phyloP scores from a whole-genome alignment of 345 rosid species.

The Salix exigua region DNA sequence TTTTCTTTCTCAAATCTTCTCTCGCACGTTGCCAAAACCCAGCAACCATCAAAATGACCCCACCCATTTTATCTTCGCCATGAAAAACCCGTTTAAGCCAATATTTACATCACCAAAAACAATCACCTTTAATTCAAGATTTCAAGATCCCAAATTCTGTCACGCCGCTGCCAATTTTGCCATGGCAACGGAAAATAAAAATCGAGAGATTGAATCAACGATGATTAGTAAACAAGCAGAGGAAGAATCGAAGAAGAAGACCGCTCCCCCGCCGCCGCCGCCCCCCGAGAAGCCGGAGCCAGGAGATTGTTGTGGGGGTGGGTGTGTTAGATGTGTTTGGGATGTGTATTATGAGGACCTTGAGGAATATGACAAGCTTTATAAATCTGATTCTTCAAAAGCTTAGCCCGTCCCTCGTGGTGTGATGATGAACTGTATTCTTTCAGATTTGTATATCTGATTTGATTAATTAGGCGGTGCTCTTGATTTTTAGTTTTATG shows the following conservation, averaged over 20 bases:
- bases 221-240: neutral
- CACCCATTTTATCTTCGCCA: neutral
- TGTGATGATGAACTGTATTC: too few relatives aligned
- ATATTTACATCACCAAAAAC: neutral
- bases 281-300: slow-evolving; percentile 95
- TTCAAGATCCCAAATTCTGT: neutral
- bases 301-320: slow-evolving; percentile 95
- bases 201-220: neutral
- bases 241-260: slow-evolving; percentile 9
- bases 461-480: too few relatives aligned
- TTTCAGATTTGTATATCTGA: too few relatives aligned
- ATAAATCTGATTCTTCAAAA: slow-evolving; percentile 21
- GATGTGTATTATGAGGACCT: slow-evolving; percentile 87
- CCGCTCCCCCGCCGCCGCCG: slow-evolving; percentile 35
- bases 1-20: neutral
- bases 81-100: slow-evolving; percentile 1
- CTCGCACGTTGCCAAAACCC: neutral
- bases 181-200: slow-evolving; percentile 14
- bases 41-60: neutral
- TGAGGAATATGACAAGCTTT: slow-evolving; percentile 62
- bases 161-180: neutral
- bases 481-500: too few relatives aligned
- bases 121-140: neutral
- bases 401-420: neutral
- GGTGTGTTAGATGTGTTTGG: slow-evolving; percentile 94